A percentile compares a stretch with the other conserved stretches of the same genome.
Evolutionary conservation across 225 moss, liverwort and hornwort species (phyloP).

Genomic region (Sphagnum contortum): DNA sequence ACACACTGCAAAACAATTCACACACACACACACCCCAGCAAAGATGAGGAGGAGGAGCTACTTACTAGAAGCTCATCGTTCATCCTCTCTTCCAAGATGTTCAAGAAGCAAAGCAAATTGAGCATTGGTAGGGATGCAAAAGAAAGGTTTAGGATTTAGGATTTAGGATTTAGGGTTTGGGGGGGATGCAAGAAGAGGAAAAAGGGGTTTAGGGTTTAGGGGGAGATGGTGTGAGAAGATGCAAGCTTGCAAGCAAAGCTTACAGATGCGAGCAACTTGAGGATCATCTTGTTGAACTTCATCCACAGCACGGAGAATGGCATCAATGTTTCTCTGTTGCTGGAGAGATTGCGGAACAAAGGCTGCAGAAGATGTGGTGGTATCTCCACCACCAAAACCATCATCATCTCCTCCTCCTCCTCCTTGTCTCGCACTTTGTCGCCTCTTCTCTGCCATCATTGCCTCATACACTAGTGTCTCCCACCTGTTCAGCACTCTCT

Average conservation of each 20-base stretch:
- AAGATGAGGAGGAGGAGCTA: no score
- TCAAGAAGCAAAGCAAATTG: no score
- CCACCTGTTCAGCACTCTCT: slow-evolving; percentile 48
- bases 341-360: slow-evolving; percentile 47
- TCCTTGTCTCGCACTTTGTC: slow-evolving; percentile 11
- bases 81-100: no score
- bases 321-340: slow-evolving; percentile 52
- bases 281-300: slow-evolving; percentile 28
- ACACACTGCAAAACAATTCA: slow-evolving; percentile 21
- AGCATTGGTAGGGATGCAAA: no score
- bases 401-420: neutral
- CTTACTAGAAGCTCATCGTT: no score
- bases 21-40: no score
- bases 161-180: no score
- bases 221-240: no score
- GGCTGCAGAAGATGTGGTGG: slow-evolving; percentile 29
- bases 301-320: slow-evolving; percentile 52
- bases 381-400: slow-evolving; percentile 5
- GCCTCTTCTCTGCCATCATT: slow-evolving; percentile 25
- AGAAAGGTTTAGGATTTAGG: no score
- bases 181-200: no score
- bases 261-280: slow-evolving; percentile 52
- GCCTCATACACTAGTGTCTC: slow-evolving; percentile 41
- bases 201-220: no score
- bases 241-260: neutral